Evolutionary conservation across 129 eudicot species (phyloP).

Genomic region (Chrysanthemum seticuspe): DNA sequence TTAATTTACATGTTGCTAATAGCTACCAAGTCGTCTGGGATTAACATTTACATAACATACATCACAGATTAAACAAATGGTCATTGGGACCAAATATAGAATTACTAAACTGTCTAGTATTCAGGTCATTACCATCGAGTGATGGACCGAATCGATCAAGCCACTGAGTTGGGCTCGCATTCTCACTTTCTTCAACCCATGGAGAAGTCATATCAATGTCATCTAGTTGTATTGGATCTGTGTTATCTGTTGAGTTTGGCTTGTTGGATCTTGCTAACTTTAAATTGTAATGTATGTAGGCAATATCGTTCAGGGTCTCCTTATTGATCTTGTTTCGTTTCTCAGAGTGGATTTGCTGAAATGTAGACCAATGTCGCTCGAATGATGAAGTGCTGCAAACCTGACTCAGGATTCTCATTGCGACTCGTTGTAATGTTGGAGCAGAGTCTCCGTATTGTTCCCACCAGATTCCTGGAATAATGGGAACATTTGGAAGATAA

Average conservation of each 20-base stretch:
- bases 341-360: slow-evolving; percentile 78
- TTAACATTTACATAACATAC: background rate
- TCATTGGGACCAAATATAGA: slow-evolving; percentile 68
- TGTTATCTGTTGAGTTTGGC: slow-evolving; percentile 39
- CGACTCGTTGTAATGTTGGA: slow-evolving; percentile 76
- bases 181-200: slow-evolving; percentile 91
- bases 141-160: slow-evolving; percentile 84
- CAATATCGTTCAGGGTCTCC: slow-evolving; percentile 69
- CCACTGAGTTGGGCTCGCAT: slow-evolving; percentile 80
- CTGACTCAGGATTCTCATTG: slow-evolving; percentile 85
- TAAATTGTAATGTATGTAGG: slow-evolving; percentile 70
- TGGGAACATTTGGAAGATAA: background rate
- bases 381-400: slow-evolving; percentile 71
- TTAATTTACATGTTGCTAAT: slow-evolving; percentile 13
- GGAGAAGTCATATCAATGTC: slow-evolving; percentile 94
- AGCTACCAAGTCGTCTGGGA: background rate
- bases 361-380: slow-evolving; percentile 74
- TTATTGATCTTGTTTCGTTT: slow-evolving; percentile 84
- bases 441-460: slow-evolving; percentile 92
- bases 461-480: slow-evolving; percentile 83
- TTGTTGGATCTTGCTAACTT: slow-evolving; percentile 48
- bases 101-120: slow-evolving; percentile 74
- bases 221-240: slow-evolving; percentile 66
- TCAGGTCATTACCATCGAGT: slow-evolving; percentile 77
- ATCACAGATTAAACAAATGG: slow-evolving; percentile 68